phyloP scores from a whole-genome alignment of 495 filamentous ascomycete species.

The Penicillium goetzii region DNA sequence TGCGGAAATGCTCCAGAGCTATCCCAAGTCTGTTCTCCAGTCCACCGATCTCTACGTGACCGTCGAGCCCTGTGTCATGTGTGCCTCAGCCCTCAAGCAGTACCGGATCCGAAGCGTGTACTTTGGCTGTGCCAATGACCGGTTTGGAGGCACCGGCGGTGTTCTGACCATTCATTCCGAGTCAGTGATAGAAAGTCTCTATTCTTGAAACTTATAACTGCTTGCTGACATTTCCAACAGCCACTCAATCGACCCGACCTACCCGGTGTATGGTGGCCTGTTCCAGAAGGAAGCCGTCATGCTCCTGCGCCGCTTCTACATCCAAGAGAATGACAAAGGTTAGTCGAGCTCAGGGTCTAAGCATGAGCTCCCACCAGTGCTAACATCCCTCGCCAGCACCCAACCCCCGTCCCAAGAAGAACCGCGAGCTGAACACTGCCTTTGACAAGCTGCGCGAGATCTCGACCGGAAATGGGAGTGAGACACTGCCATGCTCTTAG shows the following conservation, averaged over 20 bases:
- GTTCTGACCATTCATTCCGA: slow-evolving; percentile 85
- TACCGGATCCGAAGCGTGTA: slow-evolving; percentile 80
- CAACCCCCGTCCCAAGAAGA: slow-evolving; percentile 60
- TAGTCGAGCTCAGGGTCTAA: slow-evolving; percentile 14
- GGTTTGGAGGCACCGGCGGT: slow-evolving; percentile 93
- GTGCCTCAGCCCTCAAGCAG: slow-evolving; percentile 88
- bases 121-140: slow-evolving; percentile 93
- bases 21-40: slow-evolving; percentile 63
- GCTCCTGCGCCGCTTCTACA: slow-evolving; percentile 87
- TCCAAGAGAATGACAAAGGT: slow-evolving; percentile 94
- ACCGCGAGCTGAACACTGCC: slow-evolving; percentile 53
- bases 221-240: slow-evolving; percentile 37
- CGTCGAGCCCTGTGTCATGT: slow-evolving; percentile 98
- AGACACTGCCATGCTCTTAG: background rate
- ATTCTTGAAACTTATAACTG: background rate
- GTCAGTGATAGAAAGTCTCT: slow-evolving; percentile 37
- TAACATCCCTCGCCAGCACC: slow-evolving; percentile 50
- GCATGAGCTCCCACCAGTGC: background rate
- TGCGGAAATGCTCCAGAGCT: slow-evolving; percentile 57
- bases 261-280: slow-evolving; percentile 78
- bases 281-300: slow-evolving; percentile 88
- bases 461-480: background rate
- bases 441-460: slow-evolving; percentile 30
- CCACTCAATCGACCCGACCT: slow-evolving; percentile 66
- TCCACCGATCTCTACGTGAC: slow-evolving; percentile 90